Percentiles rank a stretch among this genome's conserved stretches.
Evolutionary conservation across 805 yeast species (phyloP).

Genomic region (Teunomyces aglyptinius): DNA sequence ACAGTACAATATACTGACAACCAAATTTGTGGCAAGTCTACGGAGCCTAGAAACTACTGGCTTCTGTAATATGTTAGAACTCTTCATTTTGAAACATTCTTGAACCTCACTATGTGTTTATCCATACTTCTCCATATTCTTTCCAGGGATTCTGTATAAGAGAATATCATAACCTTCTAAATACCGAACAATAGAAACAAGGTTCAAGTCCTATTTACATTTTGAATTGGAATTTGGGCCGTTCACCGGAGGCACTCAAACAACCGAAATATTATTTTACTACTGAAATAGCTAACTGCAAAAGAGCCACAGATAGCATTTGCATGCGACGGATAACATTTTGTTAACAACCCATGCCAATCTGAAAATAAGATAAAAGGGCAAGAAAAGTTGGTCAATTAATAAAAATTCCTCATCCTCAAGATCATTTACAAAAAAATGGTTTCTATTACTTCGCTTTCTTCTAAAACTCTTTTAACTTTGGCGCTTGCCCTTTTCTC

Average conservation of each 20-base stretch:
- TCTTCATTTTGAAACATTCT: too few relatives aligned
- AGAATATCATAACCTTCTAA: not conserved
- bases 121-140: too few relatives aligned
- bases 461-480: not conserved
- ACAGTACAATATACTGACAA: too few relatives aligned
- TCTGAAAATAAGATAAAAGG: not conserved
- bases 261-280: not conserved
- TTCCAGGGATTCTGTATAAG: too few relatives aligned
- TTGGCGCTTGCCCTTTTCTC: conserved; percentile 1
- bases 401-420: not conserved
- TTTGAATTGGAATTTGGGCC: not conserved
- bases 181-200: not conserved
- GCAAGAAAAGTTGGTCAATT: not conserved
- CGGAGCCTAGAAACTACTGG: too few relatives aligned
- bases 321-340: not conserved
- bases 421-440: not conserved
- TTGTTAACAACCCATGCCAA: not conserved
- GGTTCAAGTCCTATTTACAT: not conserved
- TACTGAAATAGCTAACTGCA: not conserved
- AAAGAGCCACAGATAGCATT: not conserved
- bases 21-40: too few relatives aligned
- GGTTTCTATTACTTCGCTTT: conserved; percentile 1
- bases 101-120: too few relatives aligned
- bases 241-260: not conserved
- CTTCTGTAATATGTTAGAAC: too few relatives aligned